These are phyloP conservation scores for Fusarium siculi DNA, from an alignment of 2,329 filamentous ascomycete genomes.

Conservation along the genomic window DNA sequence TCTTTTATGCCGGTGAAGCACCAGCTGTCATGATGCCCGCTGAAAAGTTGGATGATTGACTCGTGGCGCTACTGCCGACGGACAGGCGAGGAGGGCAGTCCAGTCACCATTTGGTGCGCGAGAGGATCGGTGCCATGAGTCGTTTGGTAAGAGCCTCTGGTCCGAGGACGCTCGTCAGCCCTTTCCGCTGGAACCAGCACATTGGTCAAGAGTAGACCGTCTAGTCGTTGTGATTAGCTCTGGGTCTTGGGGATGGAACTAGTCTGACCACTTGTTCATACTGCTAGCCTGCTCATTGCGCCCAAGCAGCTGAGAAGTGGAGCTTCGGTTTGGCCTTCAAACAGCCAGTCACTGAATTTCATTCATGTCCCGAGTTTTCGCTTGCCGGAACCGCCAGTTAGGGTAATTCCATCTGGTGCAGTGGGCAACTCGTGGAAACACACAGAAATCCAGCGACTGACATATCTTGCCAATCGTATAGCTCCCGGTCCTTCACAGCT, in stretches of 20 bases:
- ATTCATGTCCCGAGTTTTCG: slow-evolving; percentile 42
- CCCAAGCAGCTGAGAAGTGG: slow-evolving; percentile 51
- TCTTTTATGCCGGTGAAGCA: slow-evolving; percentile 67
- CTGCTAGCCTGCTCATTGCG: slow-evolving; percentile 35
- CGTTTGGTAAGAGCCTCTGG: slow-evolving; percentile 78
- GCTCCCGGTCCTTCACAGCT: slow-evolving; percentile 57
- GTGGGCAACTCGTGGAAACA: slow-evolving; percentile 56
- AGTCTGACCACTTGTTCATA: slow-evolving; percentile 29
- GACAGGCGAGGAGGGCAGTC: slow-evolving; percentile 64
- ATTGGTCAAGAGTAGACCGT: slow-evolving; percentile 60
- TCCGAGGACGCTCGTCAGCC: slow-evolving; percentile 80
- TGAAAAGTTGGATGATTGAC: slow-evolving; percentile 61
- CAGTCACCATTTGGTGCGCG: slow-evolving; percentile 66
- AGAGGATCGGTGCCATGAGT: slow-evolving; percentile 78
- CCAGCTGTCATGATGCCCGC: slow-evolving; percentile 52
- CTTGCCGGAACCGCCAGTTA: slow-evolving; percentile 57
- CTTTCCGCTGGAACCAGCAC: slow-evolving; percentile 71
- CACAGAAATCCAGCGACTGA: slow-evolving; percentile 58
- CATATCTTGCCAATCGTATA: slow-evolving; percentile 51
- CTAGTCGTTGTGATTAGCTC: slow-evolving; percentile 48
- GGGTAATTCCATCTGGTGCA: slow-evolving; percentile 44
- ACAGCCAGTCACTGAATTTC: slow-evolving; percentile 60
- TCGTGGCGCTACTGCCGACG: slow-evolving; percentile 49
- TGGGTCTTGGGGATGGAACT: slow-evolving; percentile 36
- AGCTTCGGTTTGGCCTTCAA: slow-evolving; percentile 58